Evolutionary conservation across 2,329 filamentous ascomycete species (phyloP), one percentile per base, ranked within the genome.

Genomic region (Aspergillus udagawae): DNA sequence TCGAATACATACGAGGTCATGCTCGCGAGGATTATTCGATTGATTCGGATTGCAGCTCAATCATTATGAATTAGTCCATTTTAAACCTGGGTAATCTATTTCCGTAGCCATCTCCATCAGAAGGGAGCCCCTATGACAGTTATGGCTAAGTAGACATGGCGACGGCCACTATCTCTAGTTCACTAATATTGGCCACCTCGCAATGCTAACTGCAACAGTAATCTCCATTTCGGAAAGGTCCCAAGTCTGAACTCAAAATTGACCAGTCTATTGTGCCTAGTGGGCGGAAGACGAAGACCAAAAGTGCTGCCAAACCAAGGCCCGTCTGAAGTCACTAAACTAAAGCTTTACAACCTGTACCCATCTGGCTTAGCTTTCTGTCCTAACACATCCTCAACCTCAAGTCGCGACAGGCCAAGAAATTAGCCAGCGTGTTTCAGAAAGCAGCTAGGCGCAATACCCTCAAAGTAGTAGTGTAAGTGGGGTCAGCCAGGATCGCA

Each of bases 401-500:
- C 32, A 38, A 17, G 32, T 38, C 14, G 32, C 32, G 32, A 38
- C 32, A 38, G 32, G 14, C 32, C 32, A 38, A 38, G 32, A 12
- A 44, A 44, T 25, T 23, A 52, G 12, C 8, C 45, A 61, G 82
- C 27, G 82, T 65, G 44, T 47, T 47, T 47, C 44, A 47, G 2
- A 47, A 23, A 27, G 45, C 52, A 53, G 56, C 61, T 72, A 70
- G 70, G 63, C 62, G 65, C 58, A 62, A 69, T 61, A 27, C 7
- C 66, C 68, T 69, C 66, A 66, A 51, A 59, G 66, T 67, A 67
- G 67, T 63, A 70, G 65, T 67, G 65, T 64, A 59, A 52, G 64
- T 66, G 67, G 65, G 60, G 60, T 38, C 45, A 45, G n/a, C 60
- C 62, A 70, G 67, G 66, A 70, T 69, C 68, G 65, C 61, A 70